Evolutionary conservation across 257 asterid genomes (phyloP), one percentile per base, ranked within the genome.

Genomic region (Lantana camara): DNA sequence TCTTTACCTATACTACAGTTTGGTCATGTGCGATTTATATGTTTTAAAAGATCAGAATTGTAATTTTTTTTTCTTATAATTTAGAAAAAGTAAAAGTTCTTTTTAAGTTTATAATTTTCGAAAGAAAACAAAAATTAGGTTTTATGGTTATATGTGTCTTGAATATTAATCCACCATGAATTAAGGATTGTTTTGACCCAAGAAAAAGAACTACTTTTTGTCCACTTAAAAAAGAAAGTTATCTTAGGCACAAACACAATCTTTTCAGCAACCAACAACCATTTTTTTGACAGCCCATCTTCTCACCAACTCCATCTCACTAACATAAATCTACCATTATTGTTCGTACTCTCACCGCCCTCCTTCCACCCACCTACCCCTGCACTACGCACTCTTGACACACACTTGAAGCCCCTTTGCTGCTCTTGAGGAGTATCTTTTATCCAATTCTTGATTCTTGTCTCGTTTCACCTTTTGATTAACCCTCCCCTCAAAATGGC

Each of bases 331-430:
- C 57, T n/a, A 63, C 60, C 70, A 23, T 13, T 49, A 63, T 47
- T 58, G 11, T 12, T 11, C 32, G 17, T 11, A 48, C 45, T 48
- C 15, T 23, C 21, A 53, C 7, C 37, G 19, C 34, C 44, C 20
- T 38, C 27, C 40, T 55, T 57, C 50, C n/a, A 21, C 59, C 51
- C 42, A 29, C 72, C 64, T 27, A 19, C 64, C 19, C 21, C 75
- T 61, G 23, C 54, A 40, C 69, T 41, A 27, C 32, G 32, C 54
- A 12, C 72, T 11, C 45, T 27, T 7, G 9, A 57, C 62, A 21
- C 69, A 59, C 74, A 48, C 68, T 66, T 67, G 70, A 63, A 73
- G 69, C 61, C 63, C 49, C 47, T 57, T 42, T 14, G 38, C 72
- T 57, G 58, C 51, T 56, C 68, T 79, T 64, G 64, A 62, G 63